Conservation (phyloP, 1,139 yeast genomes). For the Hemisphaericaspora xylanilytica region DNA sequence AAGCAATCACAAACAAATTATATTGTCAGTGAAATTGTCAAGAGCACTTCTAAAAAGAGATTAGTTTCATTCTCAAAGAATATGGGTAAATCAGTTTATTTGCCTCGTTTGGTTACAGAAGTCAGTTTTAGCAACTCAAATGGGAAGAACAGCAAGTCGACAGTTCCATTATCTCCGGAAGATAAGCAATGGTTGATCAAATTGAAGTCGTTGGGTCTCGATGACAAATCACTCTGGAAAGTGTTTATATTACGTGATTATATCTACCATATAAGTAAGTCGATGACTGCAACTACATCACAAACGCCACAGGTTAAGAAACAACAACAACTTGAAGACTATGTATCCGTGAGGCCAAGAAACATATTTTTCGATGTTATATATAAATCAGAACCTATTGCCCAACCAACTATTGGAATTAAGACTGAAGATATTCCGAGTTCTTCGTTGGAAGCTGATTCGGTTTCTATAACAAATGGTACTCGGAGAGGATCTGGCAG, state of each 20-base stretch:
- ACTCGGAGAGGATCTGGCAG: constrained; percentile 20
- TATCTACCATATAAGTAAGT: constrained; percentile 30
- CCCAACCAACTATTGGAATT: constrained; percentile 14
- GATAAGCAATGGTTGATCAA: constrained; percentile 77
- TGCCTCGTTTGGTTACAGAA: constrained; percentile 24
- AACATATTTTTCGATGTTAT: constrained; percentile 66
- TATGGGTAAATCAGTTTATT: constrained; percentile 41
- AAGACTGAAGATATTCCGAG: constrained; percentile 1
- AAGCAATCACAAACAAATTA: constrained; percentile 2
- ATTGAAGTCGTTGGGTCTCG: constrained; percentile 67
- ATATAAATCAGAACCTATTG: constrained; percentile 44
- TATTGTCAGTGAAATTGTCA: constrained; percentile 10
- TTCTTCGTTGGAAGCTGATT: constrained; percentile 18
- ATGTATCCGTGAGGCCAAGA: constrained; percentile 39
- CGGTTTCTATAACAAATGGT: constrained; percentile 19
- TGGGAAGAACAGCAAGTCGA: not conserved
- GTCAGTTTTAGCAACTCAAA: constrained; percentile 16
- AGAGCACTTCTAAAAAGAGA: constrained; percentile 6
- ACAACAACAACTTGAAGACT: not conserved
- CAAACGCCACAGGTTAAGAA: not conserved
- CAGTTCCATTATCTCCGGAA: constrained; percentile 47
- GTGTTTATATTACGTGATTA: constrained; percentile 67
- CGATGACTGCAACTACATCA: too few species aligned
- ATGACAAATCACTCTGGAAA: constrained; percentile 80
- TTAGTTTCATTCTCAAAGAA: constrained; percentile 25